Percentiles rank a stretch among this genome's conserved stretches.
phyloP scores from a whole-genome alignment of 1,284 basidiomycete species.

The Cystobasidium sp. region DNA sequence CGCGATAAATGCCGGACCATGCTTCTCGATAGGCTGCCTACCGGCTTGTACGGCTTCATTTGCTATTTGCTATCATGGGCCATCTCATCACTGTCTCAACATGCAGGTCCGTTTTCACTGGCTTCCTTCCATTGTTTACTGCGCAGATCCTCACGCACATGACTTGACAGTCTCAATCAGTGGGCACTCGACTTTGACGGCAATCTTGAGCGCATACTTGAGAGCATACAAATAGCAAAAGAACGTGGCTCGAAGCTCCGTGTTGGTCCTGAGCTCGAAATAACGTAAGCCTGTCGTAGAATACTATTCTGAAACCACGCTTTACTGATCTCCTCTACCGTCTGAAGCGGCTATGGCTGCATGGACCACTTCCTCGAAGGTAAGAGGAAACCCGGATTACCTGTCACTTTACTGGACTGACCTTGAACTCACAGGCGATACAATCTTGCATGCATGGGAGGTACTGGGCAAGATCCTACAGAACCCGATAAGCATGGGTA shows the following conservation, averaged over 20 bases:
- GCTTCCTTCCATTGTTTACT: not conserved
- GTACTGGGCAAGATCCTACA: slow-evolving; percentile 82
- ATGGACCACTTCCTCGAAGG: slow-evolving; percentile 91
- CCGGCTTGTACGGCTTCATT: too few species aligned
- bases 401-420: not conserved
- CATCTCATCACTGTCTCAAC: slow-evolving; percentile 80
- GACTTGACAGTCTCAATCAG: slow-evolving; percentile 72
- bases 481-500: slow-evolving; percentile 74
- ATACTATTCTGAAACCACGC: too few species aligned
- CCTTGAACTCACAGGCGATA: slow-evolving; percentile 70
- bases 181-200: slow-evolving; percentile 87
- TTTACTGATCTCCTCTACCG: slow-evolving; percentile 16
- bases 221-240: slow-evolving; percentile 87
- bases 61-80: slow-evolving; percentile 57
- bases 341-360: slow-evolving; percentile 83
- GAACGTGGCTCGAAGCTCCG: slow-evolving; percentile 83
- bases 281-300: slow-evolving; percentile 77
- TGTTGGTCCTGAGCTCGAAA: slow-evolving; percentile 98
- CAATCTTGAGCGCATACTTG: slow-evolving; percentile 85
- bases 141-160: slow-evolving; percentile 1
- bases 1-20: not conserved
- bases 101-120: slow-evolving; percentile 58
- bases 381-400: slow-evolving; percentile 51
- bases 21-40: not conserved
- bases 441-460: slow-evolving; percentile 94